Base-by-base conservation (phyloP, 73 alveolate genomes). In the Stentor roeselii region DNA sequence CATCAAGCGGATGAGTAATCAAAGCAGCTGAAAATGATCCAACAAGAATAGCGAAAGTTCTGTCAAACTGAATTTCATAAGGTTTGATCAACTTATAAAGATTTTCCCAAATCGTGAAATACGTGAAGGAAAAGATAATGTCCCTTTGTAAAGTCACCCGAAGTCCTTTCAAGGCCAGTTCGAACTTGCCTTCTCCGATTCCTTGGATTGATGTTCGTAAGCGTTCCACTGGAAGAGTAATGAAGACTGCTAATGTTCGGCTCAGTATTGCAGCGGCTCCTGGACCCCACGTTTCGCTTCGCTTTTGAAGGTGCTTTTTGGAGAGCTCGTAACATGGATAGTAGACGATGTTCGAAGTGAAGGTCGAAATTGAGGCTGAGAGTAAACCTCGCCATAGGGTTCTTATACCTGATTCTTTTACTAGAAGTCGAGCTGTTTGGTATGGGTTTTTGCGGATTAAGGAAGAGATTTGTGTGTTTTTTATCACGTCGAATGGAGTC, bases 1-100 rank as follows among this genome's bases (percentile, higher is more conserved):
- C 80, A 67, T 67, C 80, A 67, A 67, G 34, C 34, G 80, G 80
- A 67, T 67, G 80, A 34, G 80, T 67, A 27, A 67, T 67, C 34
- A 67, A 30, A 1, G 80, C 37, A 30, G 80, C 37, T 67, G 34
- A 21, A 30, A 67, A 21, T 21, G 80, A 21, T 27, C 80, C 80
- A 21, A 32, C 14, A 21, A 32, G 11, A 21, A n/a, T 27, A 32
- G 41, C 14, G 11, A 30, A 67, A 34, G 80, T 67, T 67, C 80
- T n/a, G 0, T 36, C n/a, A n/a, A 67, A 27, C 15, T 30, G n/a
- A 21, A 40, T 36, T 1, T 67, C 27, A 21, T 67, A 14, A 2
- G 21, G 27, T 67, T 67, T 67, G 50, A 21, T 36, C 0, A 27
- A 27, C 2, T 67, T 67, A 67, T 67, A 32, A 21, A 34, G 41